Evolutionary conservation across 805 yeast genomes (phyloP), one percentile per base, ranked within the genome.

Genomic region (Spathaspora arborariae): DNA sequence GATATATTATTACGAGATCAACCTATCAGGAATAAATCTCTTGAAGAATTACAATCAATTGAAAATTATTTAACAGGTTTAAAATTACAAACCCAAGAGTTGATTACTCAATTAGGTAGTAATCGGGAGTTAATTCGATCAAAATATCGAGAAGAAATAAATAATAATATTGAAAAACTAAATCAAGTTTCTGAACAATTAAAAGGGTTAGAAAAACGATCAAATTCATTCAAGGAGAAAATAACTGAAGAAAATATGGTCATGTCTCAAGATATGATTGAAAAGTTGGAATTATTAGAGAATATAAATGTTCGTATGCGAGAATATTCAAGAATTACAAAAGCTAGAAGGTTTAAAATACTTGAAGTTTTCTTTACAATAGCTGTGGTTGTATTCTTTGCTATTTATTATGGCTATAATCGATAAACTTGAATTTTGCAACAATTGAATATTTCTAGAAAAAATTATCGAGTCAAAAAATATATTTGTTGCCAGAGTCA

Each of bases 281-380:
- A 54, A 11, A 64, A 64, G 49, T 50, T 71, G 41, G 63, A 63
- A 34, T 46, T 62, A 8, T 56, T 72, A 47, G 75, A 71, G 43
- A 49, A 53, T 20, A 55, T 72, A 5, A 62, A 65, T 39, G 49
- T 51, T 13, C 53, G 56, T 40, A 64, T 70, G 40, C 51, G 52
- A 22, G 62, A 61, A 41, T 61, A 66, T 47, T 56, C 68, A 20
- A 54, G 48, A 15, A 49, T 49, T 11, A 54, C 51, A 18, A 56
- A 67, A 39, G 56, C 56, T 22, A 56, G 61, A 34, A 57, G 70
- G 21, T 58, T 67, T 42, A 62, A 60, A 49, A 69, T 67, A 50
- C 39, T 65, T 33, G 55, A 56, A 35, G 49, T 60, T 1, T 49
- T 52, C 3, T 37, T 58, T 15, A 49, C 54, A 3, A 51, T 59